A percentile compares a stretch with the other conserved stretches of the same genome.
These are phyloP conservation scores for Cubamyces lactineus DNA, from an alignment of 768 basidiomycete species.

Conservation along the genomic window DNA sequence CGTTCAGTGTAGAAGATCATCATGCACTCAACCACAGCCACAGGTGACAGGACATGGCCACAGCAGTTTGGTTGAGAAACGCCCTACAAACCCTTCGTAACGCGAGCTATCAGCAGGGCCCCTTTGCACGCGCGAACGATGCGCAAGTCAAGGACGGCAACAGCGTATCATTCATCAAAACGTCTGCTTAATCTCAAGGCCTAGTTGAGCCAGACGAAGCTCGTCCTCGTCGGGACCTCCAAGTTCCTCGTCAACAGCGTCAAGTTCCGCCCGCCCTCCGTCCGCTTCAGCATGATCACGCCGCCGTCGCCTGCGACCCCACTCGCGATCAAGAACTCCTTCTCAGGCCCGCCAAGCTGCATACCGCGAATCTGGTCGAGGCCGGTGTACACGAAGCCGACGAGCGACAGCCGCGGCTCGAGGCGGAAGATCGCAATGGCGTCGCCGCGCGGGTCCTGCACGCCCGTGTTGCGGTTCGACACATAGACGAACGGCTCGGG, in stretches of 20 bases:
- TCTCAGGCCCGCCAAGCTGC: conserved; percentile 54
- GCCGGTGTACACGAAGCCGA: conserved; percentile 63
- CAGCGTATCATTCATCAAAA: not conserved
- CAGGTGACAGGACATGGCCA: no score
- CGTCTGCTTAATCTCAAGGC: not conserved
- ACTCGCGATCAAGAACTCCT: conserved; percentile 58
- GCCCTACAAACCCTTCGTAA: no score
- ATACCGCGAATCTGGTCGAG: conserved; percentile 68
- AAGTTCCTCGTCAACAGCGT: conserved; percentile 55
- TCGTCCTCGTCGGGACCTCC: conserved; percentile 52
- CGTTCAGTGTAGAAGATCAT: no score
- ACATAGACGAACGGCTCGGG: conserved; percentile 61
- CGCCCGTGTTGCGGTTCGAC: conserved; percentile 66
- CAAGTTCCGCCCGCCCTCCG: conserved; percentile 55
- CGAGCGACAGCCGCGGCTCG: conserved; percentile 45
- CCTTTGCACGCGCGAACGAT: no score
- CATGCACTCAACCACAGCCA: no score
- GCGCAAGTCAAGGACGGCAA: no score
- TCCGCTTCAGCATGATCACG: conserved; percentile 58
- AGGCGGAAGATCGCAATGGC: conserved; percentile 65
- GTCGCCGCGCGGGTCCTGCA: conserved; percentile 57
- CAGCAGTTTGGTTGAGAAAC: no score
- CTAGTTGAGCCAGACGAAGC: conserved; percentile 53
- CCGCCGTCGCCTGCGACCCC: conserved; percentile 58
- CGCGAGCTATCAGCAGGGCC: no score